Evolutionary conservation across 495 filamentous ascomycete species (phyloP).

Genomic region (Xylaria sp.): DNA sequence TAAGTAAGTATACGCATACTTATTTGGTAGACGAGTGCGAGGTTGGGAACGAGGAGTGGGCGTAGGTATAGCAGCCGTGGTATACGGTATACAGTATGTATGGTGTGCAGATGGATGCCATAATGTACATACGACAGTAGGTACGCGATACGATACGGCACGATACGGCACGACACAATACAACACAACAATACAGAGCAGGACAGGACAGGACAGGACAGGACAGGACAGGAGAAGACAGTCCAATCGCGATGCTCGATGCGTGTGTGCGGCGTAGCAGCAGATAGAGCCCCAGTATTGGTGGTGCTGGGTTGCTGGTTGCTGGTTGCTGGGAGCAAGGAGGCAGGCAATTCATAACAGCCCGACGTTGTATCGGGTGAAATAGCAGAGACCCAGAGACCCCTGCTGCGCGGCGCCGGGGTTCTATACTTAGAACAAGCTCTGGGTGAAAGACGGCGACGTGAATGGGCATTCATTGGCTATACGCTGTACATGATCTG

Average conservation of each 20-base stretch:
- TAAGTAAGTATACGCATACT: no score
- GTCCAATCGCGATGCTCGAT: conserved; percentile 6
- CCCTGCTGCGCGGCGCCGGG: neutral
- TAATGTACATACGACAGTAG: conserved; percentile 6
- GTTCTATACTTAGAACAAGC: conserved; percentile 24
- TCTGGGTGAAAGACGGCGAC: neutral
- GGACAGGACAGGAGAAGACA: neutral
- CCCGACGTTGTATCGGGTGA: conserved; percentile 22
- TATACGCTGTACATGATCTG: neutral
- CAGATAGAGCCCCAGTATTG: conserved; percentile 9
- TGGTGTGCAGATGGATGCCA: neutral
- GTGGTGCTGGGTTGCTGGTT: no score
- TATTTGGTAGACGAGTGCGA: no score
- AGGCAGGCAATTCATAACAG: neutral
- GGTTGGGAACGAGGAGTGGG: conserved; percentile 4
- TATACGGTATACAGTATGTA: no score
- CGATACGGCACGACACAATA: conserved; percentile 4
- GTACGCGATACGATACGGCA: conserved; percentile 3
- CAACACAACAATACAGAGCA: no score
- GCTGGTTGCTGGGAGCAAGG: no score
- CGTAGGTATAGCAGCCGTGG: neutral
- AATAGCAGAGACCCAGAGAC: neutral
- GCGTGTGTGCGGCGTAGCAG: conserved; percentile 23
- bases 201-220: neutral
- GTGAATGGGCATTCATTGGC: neutral